Conservation (phyloP, 768 basidiomycete species). For the Clavulina sp. region DNA sequence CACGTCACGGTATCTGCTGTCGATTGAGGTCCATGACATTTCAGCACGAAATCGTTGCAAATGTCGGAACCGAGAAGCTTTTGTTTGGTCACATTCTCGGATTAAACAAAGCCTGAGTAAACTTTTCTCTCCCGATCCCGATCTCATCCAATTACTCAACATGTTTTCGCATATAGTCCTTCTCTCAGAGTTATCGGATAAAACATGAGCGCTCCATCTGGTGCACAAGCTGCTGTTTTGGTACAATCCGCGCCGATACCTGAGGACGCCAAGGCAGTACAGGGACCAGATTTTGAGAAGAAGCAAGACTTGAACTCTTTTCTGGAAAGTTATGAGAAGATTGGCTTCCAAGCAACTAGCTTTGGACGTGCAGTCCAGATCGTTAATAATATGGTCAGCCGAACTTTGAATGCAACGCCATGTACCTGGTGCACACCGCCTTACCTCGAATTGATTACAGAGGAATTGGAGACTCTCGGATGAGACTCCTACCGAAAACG, state of each 20-base stretch:
- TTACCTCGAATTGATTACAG: too few species aligned
- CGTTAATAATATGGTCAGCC: constrained; percentile 78
- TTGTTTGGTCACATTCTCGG: too few species aligned
- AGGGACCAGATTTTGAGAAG: constrained; percentile 78
- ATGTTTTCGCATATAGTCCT: too few species aligned
- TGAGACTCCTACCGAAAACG: constrained; percentile 54
- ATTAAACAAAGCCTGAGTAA: too few species aligned
- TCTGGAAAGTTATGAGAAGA: constrained; percentile 64
- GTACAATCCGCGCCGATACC: constrained; percentile 58
- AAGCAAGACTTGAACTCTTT: constrained; percentile 47
- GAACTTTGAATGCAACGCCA: not conserved
- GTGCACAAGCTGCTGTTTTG: constrained; percentile 58
- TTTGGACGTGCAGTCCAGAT: constrained; percentile 76
- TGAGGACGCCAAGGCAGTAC: constrained; percentile 45
- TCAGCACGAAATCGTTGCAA: too few species aligned
- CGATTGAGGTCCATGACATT: too few species aligned
- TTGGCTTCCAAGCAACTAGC: constrained; percentile 96
- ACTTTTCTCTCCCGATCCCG: too few species aligned
- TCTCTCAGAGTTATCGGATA: too few species aligned
- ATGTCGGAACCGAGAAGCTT: too few species aligned
- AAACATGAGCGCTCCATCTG: not conserved
- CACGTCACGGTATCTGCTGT: too few species aligned
- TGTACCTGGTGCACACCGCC: not conserved
- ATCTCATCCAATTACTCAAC: too few species aligned
- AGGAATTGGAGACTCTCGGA: constrained; percentile 79